These are phyloP conservation scores for Termitomyces sp. DNA, from an alignment of 768 basidiomycete species.

Conservation along the genomic window DNA sequence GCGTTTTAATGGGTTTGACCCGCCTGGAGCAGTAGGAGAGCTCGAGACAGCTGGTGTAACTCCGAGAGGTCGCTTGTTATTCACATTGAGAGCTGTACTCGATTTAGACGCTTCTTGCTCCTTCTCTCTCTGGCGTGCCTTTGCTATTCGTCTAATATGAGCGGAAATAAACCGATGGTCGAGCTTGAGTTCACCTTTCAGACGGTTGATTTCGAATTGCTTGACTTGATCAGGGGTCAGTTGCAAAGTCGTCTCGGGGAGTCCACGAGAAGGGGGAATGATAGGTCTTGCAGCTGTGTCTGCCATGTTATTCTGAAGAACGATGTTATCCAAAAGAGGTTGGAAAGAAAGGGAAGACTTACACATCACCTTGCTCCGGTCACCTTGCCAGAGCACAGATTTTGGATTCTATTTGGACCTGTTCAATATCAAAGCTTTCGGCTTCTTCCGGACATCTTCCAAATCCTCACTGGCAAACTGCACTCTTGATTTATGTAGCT, in stretches of 20 bases:
- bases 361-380: no score
- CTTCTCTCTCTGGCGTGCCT: constrained; percentile 67
- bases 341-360: background rate
- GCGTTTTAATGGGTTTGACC: constrained; percentile 55
- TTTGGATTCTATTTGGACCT: no score
- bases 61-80: constrained; percentile 72
- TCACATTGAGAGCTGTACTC: constrained; percentile 46
- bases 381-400: no score
- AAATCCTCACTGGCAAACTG: no score
- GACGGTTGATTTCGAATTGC: constrained; percentile 74
- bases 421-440: no score
- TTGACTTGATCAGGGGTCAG: constrained; percentile 69
- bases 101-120: constrained; percentile 55
- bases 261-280: constrained; percentile 39
- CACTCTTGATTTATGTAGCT: no score
- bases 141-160: constrained; percentile 44
- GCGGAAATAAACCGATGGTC: background rate
- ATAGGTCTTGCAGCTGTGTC: constrained; percentile 25
- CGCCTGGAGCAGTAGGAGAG: constrained; percentile 58
- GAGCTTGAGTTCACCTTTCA: constrained; percentile 52
- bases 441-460: no score
- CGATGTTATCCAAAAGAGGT: background rate
- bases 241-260: constrained; percentile 22
- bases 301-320: constrained; percentile 22
- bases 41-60: constrained; percentile 56